These are phyloP conservation scores for Penicillium thymicola DNA, from an alignment of 2,329 filamentous ascomycete genomes.

Conservation along the genomic window DNA sequence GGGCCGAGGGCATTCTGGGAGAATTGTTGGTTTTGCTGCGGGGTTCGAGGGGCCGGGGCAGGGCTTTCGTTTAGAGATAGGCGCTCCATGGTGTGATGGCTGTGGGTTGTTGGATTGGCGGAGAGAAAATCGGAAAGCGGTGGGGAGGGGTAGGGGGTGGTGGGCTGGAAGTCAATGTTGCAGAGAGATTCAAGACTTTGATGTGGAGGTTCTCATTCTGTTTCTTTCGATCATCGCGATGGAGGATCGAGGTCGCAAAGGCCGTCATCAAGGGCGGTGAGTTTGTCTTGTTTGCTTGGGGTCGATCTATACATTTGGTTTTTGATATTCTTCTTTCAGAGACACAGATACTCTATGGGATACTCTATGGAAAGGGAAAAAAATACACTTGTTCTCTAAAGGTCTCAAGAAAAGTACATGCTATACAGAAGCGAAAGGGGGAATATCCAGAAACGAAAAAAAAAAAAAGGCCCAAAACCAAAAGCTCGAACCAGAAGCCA, in stretches of 20 bases:
- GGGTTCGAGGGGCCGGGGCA: slow-evolving; percentile 24
- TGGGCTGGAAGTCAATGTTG: not conserved
- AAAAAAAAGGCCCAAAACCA: slow-evolving; percentile 1
- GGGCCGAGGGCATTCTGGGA: slow-evolving; percentile 29
- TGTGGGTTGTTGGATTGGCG: slow-evolving; percentile 6
- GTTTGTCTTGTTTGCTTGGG: slow-evolving; percentile 24
- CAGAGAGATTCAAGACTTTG: not conserved
- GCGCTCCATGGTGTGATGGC: slow-evolving; percentile 33
- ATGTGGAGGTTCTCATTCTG: slow-evolving; percentile 18
- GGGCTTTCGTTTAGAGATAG: slow-evolving; percentile 35
- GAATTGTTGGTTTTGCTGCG: slow-evolving; percentile 28
- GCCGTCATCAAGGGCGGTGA: slow-evolving; percentile 18
- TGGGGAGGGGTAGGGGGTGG: not conserved
- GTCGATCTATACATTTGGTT: not conserved
- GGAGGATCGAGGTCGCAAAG: slow-evolving; percentile 7
- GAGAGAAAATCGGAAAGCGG: slow-evolving; percentile 10
- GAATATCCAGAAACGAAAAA: slow-evolving; percentile 14
- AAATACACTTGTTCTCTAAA: not conserved
- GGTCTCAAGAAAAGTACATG: slow-evolving; percentile 5
- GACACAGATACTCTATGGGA: not conserved
- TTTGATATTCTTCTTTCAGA: not conserved
- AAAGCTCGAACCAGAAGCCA: not conserved
- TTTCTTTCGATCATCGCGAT: not conserved
- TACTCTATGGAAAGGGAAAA: not conserved
- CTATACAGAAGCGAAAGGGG: slow-evolving; percentile 13